Base-by-base conservation (phyloP, 805 yeast species). In the Kuraishia piskuri region DNA sequence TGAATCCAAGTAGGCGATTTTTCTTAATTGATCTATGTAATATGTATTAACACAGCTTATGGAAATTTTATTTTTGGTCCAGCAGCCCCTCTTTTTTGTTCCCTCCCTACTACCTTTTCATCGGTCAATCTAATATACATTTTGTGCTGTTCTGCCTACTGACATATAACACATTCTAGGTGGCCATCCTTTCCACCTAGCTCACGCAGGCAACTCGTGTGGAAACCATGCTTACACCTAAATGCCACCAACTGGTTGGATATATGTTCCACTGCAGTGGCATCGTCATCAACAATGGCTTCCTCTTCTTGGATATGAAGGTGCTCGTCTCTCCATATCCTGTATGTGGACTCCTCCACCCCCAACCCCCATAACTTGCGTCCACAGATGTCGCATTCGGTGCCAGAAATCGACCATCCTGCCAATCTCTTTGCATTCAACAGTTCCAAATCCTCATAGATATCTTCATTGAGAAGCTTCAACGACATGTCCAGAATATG, bases 341-440 rank as follows among this genome's bases (percentile, higher is more conserved):
- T 51, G 52, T 78, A 78, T 45, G 77, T 72, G 8, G 68, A 72
- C 1, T 79, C 69, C 22, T 75, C 70, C 2, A 86, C 63, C 1
- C 81, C 80, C 1, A 79, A 65, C 0, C 97, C 96, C 83, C 90
- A 84, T 36, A 90, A 69, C 21, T 71, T 70, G 56, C 82, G 82
- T 1, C 89, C 91, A 66, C 97, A 91, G 0, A 85, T 79, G 37
- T 86, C 86, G 65, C 97, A 91, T 50, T 76, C 80, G 40, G 75
- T 71, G 24, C 71, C 70, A 24, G 68, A 69, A 1, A 74, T 58
- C 0, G 83, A 72, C 90, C 95, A 86, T 0, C 97, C 97, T 40
- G 69, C 65, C 0, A 72, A 58, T 22, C 77, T 70, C 36, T 73
- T 70, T 2, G 59, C 56, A 12, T 77, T 71, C 10, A 85, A 68